Evolutionary conservation across 129 eudicot genomes (phyloP).

Genomic region (Apium graveolens): DNA sequence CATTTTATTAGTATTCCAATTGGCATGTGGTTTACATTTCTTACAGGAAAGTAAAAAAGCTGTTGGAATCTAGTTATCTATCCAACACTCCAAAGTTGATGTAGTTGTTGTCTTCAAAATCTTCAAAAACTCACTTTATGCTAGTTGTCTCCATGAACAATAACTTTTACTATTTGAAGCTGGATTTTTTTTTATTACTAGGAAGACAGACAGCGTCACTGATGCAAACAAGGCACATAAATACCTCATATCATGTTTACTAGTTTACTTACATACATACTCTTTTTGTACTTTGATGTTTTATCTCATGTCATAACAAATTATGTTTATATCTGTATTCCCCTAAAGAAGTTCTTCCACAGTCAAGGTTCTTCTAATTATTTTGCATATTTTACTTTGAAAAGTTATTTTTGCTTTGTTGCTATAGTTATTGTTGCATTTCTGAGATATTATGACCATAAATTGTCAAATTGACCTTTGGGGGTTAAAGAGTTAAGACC

Average conservation of each 20-base stretch:
- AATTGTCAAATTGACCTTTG: neutral
- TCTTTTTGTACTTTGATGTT: neutral
- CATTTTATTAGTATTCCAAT: conserved; percentile 32
- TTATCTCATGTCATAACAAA: too few species aligned
- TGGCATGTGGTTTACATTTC: conserved; percentile 29
- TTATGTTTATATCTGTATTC: neutral
- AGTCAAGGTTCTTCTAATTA: neutral
- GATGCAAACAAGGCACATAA: neutral
- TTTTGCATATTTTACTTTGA: neutral
- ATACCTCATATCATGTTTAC: neutral
- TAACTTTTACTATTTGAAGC: conserved; percentile 24
- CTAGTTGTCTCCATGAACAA: conserved; percentile 14
- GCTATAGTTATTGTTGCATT: neutral
- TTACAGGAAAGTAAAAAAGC: conserved; percentile 27
- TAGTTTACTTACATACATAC: neutral
- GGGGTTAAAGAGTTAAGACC: neutral
- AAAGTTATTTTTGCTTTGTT: neutral
- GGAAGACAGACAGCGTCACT: neutral
- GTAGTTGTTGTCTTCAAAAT: conserved; percentile 18
- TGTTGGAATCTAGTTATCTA: conserved; percentile 22
- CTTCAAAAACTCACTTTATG: conserved; percentile 13
- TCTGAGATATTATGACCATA: neutral
- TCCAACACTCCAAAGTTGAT: conserved; percentile 20
- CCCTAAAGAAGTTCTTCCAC: neutral
- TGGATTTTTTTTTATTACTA: conserved; percentile 14